phyloP scores from a whole-genome alignment of 73 alveolate species.

The Diophrys sp. region DNA sequence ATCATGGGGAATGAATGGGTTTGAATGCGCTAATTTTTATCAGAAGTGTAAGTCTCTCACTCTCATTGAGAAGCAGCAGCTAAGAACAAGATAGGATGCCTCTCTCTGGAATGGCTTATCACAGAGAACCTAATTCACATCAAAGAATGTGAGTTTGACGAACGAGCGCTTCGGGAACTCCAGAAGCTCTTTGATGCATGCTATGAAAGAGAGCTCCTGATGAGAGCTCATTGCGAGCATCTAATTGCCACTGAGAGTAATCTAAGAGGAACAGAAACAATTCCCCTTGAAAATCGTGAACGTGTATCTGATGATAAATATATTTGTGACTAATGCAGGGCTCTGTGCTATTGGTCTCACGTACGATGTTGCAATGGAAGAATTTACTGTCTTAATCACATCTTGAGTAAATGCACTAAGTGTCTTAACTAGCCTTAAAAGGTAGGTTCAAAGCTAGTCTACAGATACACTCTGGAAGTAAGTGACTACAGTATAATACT shows the following conservation, averaged over 20 bases:
- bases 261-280: neutral
- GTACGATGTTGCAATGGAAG: neutral
- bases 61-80: neutral
- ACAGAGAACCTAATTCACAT: slow-evolving; percentile 36
- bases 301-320: neutral
- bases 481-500: neutral
- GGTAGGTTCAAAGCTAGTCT: neutral
- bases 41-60: neutral
- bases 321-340: neutral
- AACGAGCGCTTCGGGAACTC: neutral
- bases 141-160: neutral
- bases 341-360: neutral
- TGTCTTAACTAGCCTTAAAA: neutral
- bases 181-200: neutral
- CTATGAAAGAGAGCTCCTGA: neutral
- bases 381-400: neutral
- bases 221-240: neutral
- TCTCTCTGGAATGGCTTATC: slow-evolving; percentile 60
- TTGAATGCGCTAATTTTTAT: slow-evolving; percentile 34
- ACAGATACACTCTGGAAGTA: neutral
- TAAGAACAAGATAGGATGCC: slow-evolving; percentile 46
- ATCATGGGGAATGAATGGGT: slow-evolving; percentile 60
- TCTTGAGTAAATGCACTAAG: neutral
- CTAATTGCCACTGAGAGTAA: neutral
- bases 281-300: neutral